Percentiles rank a stretch among this genome's conserved stretches.
Conservation (phyloP, 306 rosid species). For the Inga oerstediana region DNA sequence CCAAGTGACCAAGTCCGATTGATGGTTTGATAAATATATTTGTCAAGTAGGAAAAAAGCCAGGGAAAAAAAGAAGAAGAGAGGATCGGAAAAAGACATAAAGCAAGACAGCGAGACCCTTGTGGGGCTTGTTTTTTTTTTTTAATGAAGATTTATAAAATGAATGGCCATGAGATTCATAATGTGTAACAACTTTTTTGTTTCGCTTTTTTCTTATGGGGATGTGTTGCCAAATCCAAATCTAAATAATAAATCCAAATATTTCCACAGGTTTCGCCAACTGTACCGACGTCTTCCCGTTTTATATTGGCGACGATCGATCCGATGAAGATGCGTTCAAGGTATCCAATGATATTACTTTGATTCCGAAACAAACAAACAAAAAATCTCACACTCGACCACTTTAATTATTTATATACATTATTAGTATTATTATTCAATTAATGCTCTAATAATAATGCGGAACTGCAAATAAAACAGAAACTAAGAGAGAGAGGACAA, state of each 20-base stretch:
- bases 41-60: not conserved
- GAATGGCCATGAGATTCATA: not conserved
- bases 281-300: slow-evolving; percentile 75
- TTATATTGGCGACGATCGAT: slow-evolving; percentile 86
- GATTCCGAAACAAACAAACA: not conserved
- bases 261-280: slow-evolving; percentile 67
- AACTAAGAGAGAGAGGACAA: slow-evolving; percentile 79
- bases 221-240: slow-evolving; percentile 10
- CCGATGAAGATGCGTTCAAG: slow-evolving; percentile 95
- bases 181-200: not conserved
- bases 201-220: not conserved
- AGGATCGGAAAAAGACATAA: not conserved
- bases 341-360: slow-evolving; percentile 47
- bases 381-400: too few relatives aligned
- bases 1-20: not conserved
- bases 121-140: not conserved
- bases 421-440: not conserved
- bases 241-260: slow-evolving; percentile 17
- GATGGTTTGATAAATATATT: not conserved
- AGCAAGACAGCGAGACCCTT: not conserved
- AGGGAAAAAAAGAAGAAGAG: not conserved
- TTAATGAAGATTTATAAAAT: not conserved
- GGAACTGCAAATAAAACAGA: slow-evolving; percentile 34
- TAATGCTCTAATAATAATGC: not conserved
- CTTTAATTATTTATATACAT: too few relatives aligned